These are phyloP conservation scores for Rhizophagus clarus DNA, from an alignment of 192 early-diverging fungal genomes.

Conservation along the genomic window DNA sequence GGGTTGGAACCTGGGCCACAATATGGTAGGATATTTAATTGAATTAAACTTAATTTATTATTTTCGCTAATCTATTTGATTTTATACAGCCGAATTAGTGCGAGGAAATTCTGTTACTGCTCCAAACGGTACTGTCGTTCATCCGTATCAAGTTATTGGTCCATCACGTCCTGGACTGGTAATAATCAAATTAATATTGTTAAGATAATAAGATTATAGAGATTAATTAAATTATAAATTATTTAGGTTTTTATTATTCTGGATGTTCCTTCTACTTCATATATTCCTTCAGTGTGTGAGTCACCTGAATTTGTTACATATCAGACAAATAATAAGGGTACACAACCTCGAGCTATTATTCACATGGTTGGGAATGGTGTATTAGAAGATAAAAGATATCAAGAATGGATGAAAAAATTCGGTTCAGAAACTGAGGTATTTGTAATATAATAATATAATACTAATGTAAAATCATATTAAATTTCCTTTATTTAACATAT, in stretches of 20 bases:
- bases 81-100: constrained; percentile 47
- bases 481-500: not conserved
- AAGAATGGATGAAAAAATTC: constrained; percentile 75
- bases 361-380: constrained; percentile 72
- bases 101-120: constrained; percentile 61
- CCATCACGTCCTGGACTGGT: constrained; percentile 60
- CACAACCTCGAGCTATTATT: constrained; percentile 55
- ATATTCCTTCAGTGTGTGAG: constrained; percentile 51
- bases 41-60: not conserved
- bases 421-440: constrained; percentile 61
- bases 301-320: constrained; percentile 51
- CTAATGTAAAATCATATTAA: not conserved
- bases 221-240: not conserved
- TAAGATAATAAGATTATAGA: not conserved
- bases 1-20: constrained; percentile 68
- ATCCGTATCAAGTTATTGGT: constrained; percentile 70
- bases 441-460: not conserved
- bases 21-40: constrained; percentile 46
- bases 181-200: constrained; percentile 11
- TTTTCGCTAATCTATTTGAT: not conserved
- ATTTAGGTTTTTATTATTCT: constrained; percentile 62
- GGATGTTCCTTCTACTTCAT: constrained; percentile 64
- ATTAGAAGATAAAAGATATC: constrained; percentile 63
- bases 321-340: constrained; percentile 28
- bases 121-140: constrained; percentile 66